Conservation (phyloP, 192 early-diverging fungal genomes). For the Coemansia sp. region DNA sequence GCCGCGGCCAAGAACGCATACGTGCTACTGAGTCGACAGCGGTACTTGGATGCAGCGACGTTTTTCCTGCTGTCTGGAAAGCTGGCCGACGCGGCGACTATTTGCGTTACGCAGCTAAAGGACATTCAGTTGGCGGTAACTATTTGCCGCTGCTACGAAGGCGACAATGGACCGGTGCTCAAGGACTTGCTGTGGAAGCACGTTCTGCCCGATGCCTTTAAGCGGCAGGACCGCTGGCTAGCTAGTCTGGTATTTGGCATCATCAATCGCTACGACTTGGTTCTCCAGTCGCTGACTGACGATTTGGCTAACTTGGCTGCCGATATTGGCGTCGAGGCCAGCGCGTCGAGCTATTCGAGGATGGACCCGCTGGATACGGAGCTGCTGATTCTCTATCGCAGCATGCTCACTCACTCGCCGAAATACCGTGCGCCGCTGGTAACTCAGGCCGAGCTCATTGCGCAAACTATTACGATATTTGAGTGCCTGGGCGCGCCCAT, state of each 20-base stretch:
- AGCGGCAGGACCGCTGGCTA: constrained; percentile 47
- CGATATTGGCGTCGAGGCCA: constrained; percentile 33
- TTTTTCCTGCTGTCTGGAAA: constrained; percentile 94
- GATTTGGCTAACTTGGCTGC: constrained; percentile 28
- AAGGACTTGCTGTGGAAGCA: constrained; percentile 41
- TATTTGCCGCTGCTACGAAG: constrained; percentile 91
- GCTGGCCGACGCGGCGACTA: constrained; percentile 88
- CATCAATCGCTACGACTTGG: constrained; percentile 44
- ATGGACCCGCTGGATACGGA: constrained; percentile 54
- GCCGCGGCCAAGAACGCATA: constrained; percentile 99
- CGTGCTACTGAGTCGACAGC: constrained; percentile 92
- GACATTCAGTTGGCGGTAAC: constrained; percentile 93
- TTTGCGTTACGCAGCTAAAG: constrained; percentile 89
- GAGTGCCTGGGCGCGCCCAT: constrained; percentile 53
- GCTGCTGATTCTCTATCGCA: constrained; percentile 48
- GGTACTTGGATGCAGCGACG: constrained; percentile 91
- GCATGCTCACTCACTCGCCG: constrained; percentile 48
- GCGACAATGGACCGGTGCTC: constrained; percentile 59
- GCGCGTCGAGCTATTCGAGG: constrained; percentile 25
- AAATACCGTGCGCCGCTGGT: constrained; percentile 45
- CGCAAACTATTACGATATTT: constrained; percentile 56
- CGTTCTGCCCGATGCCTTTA: constrained; percentile 43
- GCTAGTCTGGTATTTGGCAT: constrained; percentile 48
- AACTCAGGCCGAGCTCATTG: constrained; percentile 51
- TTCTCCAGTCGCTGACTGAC: constrained; percentile 42